These are phyloP conservation scores for Hyphopichia khmerensis DNA, from an alignment of 1,139 yeast genomes.

Conservation along the genomic window DNA sequence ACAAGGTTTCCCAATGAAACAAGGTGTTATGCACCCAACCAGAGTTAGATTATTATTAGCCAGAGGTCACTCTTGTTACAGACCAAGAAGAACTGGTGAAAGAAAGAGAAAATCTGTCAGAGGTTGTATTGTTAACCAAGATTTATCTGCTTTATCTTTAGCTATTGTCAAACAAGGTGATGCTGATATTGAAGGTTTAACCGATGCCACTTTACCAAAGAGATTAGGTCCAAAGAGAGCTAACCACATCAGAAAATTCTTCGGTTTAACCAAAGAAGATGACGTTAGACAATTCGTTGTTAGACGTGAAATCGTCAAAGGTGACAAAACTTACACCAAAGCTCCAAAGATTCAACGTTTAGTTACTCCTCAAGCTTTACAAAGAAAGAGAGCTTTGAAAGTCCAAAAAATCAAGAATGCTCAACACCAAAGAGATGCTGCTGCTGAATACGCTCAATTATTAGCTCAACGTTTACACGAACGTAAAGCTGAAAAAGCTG, in stretches of 20 bases:
- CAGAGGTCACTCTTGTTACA: constrained; percentile 97
- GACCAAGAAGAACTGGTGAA: constrained; percentile 99
- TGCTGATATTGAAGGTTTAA: constrained; percentile 90
- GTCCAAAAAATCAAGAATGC: constrained; percentile 95
- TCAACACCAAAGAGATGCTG: constrained; percentile 99
- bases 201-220: constrained; percentile 93
- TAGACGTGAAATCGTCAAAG: constrained; percentile 98
- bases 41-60: constrained; percentile 96
- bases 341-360: constrained; percentile 99
- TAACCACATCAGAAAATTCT: constrained; percentile 98
- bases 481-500: constrained; percentile 98
- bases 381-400: constrained; percentile 98
- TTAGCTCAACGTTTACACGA: constrained; percentile 98
- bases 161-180: constrained; percentile 98
- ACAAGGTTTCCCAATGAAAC: constrained; percentile 99
- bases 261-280: constrained; percentile 96
- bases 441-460: constrained; percentile 99
- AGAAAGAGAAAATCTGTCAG: constrained; percentile 99
- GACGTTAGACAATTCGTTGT: constrained; percentile 94
- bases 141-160: constrained; percentile 92
- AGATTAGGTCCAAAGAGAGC: constrained; percentile 99
- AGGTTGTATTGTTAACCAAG: constrained; percentile 98
- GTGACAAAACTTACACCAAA: constrained; percentile 98
- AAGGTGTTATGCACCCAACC: constrained; percentile 99
- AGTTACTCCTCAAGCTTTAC: constrained; percentile 98